These are phyloP conservation scores for Nidula niveotomentosa DNA, from an alignment of 1,284 basidiomycete genomes.

Conservation along the genomic window DNA sequence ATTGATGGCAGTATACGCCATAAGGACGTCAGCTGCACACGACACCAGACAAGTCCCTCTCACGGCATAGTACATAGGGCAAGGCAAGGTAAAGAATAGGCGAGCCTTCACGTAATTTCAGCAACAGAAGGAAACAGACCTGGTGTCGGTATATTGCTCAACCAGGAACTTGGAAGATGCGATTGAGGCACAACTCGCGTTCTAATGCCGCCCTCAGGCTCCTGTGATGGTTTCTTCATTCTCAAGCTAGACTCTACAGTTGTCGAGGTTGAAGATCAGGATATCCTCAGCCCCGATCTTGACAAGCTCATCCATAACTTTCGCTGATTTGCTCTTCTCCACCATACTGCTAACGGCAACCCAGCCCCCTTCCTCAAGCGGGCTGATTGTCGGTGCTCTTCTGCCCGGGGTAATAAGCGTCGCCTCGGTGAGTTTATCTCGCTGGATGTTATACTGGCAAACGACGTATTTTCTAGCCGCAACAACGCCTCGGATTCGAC, in stretches of 20 bases:
- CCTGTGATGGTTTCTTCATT: too few relatives aligned
- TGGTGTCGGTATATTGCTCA: too few relatives aligned
- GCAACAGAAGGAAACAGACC: too few relatives aligned
- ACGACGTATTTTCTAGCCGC: constrained; percentile 89
- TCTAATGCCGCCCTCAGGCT: too few relatives aligned
- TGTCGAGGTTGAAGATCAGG: constrained; percentile 87
- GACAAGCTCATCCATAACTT: constrained; percentile 90
- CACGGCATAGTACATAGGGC: too few relatives aligned
- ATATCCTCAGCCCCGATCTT: constrained; percentile 88
- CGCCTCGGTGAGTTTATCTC: constrained; percentile 63
- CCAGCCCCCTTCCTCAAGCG: constrained; percentile 85
- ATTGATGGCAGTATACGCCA: too few relatives aligned
- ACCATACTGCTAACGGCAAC: constrained; percentile 95
- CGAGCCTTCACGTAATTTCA: too few relatives aligned
- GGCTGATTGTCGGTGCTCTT: constrained; percentile 87
- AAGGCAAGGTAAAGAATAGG: too few relatives aligned
- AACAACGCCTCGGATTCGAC: constrained; percentile 90
- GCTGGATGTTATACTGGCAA: constrained; percentile 89
- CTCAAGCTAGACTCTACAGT: constrained; percentile 78
- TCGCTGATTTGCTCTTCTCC: constrained; percentile 80
- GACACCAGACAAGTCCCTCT: too few relatives aligned
- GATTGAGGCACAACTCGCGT: too few relatives aligned
- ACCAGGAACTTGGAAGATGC: too few relatives aligned
- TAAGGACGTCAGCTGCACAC: too few relatives aligned
- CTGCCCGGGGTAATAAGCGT: constrained; percentile 85